Percentiles rank a stretch among this genome's conserved stretches.
Conservation (phyloP, 2,329 filamentous ascomycete genomes). For the Sporothrix luriei region DNA sequence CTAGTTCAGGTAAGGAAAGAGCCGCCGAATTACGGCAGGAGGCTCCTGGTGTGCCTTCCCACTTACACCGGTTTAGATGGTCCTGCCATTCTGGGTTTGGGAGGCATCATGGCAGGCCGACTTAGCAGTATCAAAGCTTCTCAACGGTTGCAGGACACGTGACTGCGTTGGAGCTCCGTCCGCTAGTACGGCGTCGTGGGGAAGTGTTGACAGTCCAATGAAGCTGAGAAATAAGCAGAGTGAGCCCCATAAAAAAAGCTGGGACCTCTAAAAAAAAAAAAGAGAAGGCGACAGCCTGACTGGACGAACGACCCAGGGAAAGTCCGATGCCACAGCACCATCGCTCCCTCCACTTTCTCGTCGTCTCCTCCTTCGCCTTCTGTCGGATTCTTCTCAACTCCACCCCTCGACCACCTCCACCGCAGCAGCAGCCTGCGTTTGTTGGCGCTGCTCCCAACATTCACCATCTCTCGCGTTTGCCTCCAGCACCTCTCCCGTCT, state of each 20-base stretch:
- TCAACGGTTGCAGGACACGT: conserved; percentile 4
- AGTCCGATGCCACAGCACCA: conserved; percentile 23
- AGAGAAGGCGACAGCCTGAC: background rate
- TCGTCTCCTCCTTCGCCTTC: conserved; percentile 22
- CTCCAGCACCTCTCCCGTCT: background rate
- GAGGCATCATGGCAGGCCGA: background rate
- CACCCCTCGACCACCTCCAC: conserved; percentile 14
- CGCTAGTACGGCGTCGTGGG: conserved; percentile 15
- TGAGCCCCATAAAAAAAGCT: conserved; percentile 9
- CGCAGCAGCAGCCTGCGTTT: conserved; percentile 27
- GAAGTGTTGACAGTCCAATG: background rate
- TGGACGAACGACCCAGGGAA: conserved; percentile 13
- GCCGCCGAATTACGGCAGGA: background rate
- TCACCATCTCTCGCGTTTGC: background rate
- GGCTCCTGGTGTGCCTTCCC: background rate
- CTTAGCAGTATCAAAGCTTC: background rate
- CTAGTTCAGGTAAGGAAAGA: background rate
- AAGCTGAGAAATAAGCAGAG: conserved; percentile 22
- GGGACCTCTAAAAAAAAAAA: background rate
- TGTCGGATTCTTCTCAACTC: conserved; percentile 25
- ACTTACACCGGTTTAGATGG: background rate
- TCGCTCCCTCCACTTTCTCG: conserved; percentile 28
- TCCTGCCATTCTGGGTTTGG: conserved; percentile 4
- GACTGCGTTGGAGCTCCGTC: conserved; percentile 11
- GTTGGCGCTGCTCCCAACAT: conserved; percentile 19